Evolutionary conservation across 2,329 filamentous ascomycete species (phyloP).

Genomic region (Pseudogymnoascus sp.): DNA sequence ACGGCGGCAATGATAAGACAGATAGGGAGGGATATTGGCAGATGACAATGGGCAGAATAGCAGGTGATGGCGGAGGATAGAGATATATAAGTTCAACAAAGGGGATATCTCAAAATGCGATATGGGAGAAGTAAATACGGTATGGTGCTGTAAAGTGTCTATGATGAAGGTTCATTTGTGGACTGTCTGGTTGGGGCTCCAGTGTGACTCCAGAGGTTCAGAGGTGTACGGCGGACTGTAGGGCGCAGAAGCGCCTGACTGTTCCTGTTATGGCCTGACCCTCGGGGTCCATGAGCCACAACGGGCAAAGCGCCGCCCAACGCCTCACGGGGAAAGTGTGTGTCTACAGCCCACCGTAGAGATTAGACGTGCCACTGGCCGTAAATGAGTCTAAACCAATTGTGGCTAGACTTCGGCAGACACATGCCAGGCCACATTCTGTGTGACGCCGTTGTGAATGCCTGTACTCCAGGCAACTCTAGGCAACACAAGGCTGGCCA

Average conservation of each 20-base stretch:
- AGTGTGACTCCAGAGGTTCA: conserved; percentile 5
- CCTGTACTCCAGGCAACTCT: neutral
- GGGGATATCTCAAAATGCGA: neutral
- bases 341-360: neutral
- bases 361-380: neutral
- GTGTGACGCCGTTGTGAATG: neutral
- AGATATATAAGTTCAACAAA: neutral
- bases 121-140: neutral
- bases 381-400: neutral
- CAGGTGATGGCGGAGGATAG: neutral
- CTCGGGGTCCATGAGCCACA: neutral
- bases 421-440: neutral
- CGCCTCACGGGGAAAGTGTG: neutral
- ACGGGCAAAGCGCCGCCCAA: neutral
- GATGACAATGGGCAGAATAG: neutral
- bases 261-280: conserved; percentile 1
- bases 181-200: neutral
- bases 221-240: neutral
- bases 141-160: neutral
- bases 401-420: neutral
- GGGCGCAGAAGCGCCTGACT: neutral
- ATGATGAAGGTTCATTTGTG: conserved; percentile 1
- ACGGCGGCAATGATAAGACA: neutral
- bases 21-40: neutral
- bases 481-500: neutral